phyloP scores from a whole-genome alignment of 1,284 basidiomycete species.

The Pseudozyma sp. region DNA sequence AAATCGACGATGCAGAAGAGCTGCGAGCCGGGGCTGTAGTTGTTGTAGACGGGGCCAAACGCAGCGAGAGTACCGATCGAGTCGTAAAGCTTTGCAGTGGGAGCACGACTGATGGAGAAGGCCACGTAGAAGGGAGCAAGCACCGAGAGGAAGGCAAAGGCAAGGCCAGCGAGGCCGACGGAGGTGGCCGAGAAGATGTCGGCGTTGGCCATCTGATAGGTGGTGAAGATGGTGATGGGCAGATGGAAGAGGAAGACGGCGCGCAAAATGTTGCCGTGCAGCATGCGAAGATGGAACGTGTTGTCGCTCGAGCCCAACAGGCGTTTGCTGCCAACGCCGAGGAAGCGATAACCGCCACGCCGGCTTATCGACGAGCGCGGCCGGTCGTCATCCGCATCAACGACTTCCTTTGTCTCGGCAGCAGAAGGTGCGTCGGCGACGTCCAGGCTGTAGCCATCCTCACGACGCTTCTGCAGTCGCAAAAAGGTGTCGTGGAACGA shows the following conservation, averaged over 20 bases:
- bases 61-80: conserved; percentile 90
- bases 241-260: conserved; percentile 91
- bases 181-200: conserved; percentile 72
- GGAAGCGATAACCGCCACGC: conserved; percentile 42
- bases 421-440: conserved; percentile 8
- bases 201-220: conserved; percentile 82
- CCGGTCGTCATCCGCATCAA: conserved; percentile 22
- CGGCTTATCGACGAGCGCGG: conserved; percentile 43
- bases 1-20: conserved; percentile 86
- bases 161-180: conserved; percentile 78
- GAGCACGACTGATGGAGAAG: conserved; percentile 79
- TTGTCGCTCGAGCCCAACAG: conserved; percentile 46
- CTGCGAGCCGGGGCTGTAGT: conserved; percentile 90
- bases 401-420: conserved; percentile 25
- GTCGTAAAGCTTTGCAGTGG: conserved; percentile 91
- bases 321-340: conserved; percentile 22
- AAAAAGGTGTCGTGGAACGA: conserved; percentile 39
- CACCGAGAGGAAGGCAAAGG: conserved; percentile 83
- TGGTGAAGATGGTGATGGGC: conserved; percentile 89
- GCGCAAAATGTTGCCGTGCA: conserved; percentile 88
- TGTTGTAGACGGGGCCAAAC: conserved; percentile 93
- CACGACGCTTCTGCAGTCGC: conserved; percentile 37
- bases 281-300: conserved; percentile 46
- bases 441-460: conserved; percentile 40
- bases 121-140: conserved; percentile 81